phyloP scores from a whole-genome alignment of 306 rosid species.

The Castanea mollissima region DNA sequence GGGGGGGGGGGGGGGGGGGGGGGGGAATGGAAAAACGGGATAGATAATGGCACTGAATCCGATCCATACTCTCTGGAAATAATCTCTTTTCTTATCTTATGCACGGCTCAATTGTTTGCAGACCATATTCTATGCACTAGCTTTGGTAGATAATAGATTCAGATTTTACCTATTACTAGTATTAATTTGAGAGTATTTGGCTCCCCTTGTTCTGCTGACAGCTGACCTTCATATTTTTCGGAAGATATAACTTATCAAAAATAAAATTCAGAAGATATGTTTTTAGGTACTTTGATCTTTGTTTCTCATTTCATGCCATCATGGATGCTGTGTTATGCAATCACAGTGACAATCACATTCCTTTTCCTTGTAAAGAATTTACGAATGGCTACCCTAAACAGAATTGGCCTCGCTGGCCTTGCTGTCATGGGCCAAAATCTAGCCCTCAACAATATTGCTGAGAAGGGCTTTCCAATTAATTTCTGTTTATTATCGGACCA shows the following conservation, averaged over 20 bases:
- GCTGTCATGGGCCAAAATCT: conserved; percentile 45
- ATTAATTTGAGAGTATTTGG: neutral
- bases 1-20: too few relatives aligned
- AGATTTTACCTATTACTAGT: neutral
- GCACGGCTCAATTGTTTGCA: neutral
- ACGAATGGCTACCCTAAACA: conserved; percentile 25
- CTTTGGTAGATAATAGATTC: neutral
- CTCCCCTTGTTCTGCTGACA: neutral
- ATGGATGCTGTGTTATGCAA: neutral
- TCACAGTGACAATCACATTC: neutral
- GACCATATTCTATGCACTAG: neutral
- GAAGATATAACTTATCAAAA: too few relatives aligned
- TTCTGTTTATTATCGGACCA: conserved; percentile 38
- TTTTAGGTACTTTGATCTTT: neutral
- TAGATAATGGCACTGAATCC: too few relatives aligned
- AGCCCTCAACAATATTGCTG: conserved; percentile 34
- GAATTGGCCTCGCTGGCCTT: conserved; percentile 43
- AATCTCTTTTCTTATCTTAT: neutral
- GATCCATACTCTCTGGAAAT: neutral
- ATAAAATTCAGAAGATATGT: neutral
- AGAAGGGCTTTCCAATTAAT: conserved; percentile 34
- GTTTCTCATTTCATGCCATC: neutral
- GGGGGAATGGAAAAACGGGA: too few relatives aligned
- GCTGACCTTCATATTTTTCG: neutral
- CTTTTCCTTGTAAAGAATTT: neutral